Conservation (phyloP, 2,329 filamentous ascomycete species). For the Zalaria sp. region DNA sequence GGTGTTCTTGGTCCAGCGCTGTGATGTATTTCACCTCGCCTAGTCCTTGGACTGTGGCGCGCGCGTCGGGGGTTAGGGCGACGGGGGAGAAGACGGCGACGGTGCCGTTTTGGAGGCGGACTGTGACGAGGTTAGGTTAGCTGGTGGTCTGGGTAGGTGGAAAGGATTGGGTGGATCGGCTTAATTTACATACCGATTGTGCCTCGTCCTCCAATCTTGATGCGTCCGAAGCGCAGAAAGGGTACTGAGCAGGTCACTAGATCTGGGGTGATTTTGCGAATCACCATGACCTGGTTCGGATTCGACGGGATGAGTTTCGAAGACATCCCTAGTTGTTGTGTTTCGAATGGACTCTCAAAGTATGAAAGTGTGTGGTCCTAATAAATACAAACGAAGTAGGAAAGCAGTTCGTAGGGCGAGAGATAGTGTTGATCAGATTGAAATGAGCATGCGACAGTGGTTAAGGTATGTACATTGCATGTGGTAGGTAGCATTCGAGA, state of each 20-base stretch:
- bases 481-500: no score
- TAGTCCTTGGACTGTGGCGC: constrained; percentile 27
- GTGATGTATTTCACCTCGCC: constrained; percentile 67
- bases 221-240: constrained; percentile 63
- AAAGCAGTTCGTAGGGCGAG: no score
- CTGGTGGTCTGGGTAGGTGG: background rate
- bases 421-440: no score
- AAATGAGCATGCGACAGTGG: no score
- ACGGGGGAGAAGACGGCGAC: constrained; percentile 89
- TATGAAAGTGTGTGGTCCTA: no score
- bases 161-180: background rate
- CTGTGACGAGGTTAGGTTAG: constrained; percentile 26
- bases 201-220: constrained; percentile 76
- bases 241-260: constrained; percentile 70
- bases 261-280: constrained; percentile 67
- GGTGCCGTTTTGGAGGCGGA: constrained; percentile 61
- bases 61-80: constrained; percentile 63
- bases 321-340: constrained; percentile 12
- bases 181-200: constrained; percentile 54
- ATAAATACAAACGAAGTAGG: no score
- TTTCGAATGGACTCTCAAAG: background rate
- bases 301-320: constrained; percentile 37
- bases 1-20: constrained; percentile 82
- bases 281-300: constrained; percentile 76
- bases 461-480: no score